Evolutionary conservation across 2,329 filamentous ascomycete species (phyloP), one percentile per base, ranked within the genome.

Genomic region (Phialocephala subalpina): DNA sequence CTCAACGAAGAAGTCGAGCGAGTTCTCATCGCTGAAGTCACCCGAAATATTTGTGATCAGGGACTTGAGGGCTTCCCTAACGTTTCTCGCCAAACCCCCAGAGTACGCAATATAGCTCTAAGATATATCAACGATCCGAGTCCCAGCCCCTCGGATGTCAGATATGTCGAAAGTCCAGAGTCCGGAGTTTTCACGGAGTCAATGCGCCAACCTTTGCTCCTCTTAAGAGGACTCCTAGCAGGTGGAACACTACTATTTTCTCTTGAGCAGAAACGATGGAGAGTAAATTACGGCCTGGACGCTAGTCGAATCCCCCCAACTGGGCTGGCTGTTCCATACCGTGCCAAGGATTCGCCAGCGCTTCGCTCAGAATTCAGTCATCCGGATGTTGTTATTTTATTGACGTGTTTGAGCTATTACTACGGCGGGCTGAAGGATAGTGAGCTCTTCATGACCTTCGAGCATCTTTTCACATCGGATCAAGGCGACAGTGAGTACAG

Each of bases 211-310:
- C 77, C 73, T 0, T 72, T 89, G 0, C 75, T 87, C 0, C 76
- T 88, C 1, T 70, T 90, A 0, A 78, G 85, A 35, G 84, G 90
- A 0, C 78, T 92, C 0, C 73, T 92, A 8, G 84, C 86, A 0
- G 75, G 80, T 0, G 84, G 86, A 0, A 77, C 92, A 0, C 70
- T 92, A 0, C 69, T 70, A 0, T 90, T 89, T 65, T 79, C 78
- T 0, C 77, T 92, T 0, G 75, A 77, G 0, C 76, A 83, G 12
- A 92, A 91, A 70, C 78, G 89, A 0, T 92, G 87, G 86, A 77
- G 85, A 3, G 89, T 92, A 0, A 83, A 91, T 62, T 92, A 88
- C 65, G 89, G 90, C 0, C 78, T 86, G 0, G 82, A 87, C 70
- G 64, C 70, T 12, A 29, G 14, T 7, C 38, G 58, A 2, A 1